Evolutionary conservation across 257 asterid genomes (phyloP).

Genomic region (Leptodermis oblonga): DNA sequence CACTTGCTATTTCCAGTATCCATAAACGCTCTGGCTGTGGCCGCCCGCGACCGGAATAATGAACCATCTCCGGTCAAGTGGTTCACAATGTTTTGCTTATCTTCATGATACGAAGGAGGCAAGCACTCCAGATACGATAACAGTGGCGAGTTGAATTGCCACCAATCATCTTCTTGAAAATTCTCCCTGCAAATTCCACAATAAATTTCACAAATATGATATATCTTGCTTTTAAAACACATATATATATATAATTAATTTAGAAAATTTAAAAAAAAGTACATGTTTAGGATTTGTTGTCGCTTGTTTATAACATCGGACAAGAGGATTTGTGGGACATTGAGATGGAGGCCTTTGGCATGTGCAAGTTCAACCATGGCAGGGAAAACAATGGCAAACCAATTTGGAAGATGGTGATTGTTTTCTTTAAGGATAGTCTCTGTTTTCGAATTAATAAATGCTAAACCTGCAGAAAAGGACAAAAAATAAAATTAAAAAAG

Average conservation of each 20-base stretch:
- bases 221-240: not conserved
- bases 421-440: conserved; percentile 25
- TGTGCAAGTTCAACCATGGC: conserved; percentile 42
- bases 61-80: conserved; percentile 37
- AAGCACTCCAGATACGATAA: conserved; percentile 38
- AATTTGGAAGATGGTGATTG: conserved; percentile 31
- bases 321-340: conserved; percentile 13
- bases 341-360: conserved; percentile 23
- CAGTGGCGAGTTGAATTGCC: conserved; percentile 23
- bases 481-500: not conserved
- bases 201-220: no score
- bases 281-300: conserved; percentile 35
- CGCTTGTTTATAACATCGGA: conserved; percentile 25
- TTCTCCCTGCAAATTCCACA: conserved; percentile 24
- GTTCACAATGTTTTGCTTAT: conserved; percentile 7
- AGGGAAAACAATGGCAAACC: conserved; percentile 48
- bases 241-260: not conserved
- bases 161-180: conserved; percentile 16
- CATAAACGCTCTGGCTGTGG: conserved; percentile 46
- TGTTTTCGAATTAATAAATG: conserved; percentile 29
- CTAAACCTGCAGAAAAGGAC: conserved; percentile 28
- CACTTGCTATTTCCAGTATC: conserved; percentile 26
- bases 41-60: conserved; percentile 46
- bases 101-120: conserved; percentile 17
- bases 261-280: not conserved